phyloP scores from a whole-genome alignment of 192 early-diverging fungal species.

The Umbelopsis vinacea region DNA sequence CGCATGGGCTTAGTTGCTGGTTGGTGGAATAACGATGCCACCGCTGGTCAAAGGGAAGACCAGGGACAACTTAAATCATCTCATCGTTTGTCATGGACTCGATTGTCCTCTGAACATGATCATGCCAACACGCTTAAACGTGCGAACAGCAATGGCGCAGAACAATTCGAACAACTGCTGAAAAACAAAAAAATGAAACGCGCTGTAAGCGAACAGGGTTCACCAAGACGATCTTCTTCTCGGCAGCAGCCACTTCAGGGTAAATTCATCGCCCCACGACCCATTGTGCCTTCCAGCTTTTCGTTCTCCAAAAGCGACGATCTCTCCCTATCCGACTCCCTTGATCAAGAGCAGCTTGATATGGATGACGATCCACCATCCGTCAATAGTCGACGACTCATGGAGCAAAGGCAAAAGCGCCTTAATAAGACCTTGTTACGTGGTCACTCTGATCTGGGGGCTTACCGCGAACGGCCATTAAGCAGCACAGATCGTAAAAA shows the following conservation, averaged over 20 bases:
- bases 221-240: neutral
- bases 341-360: neutral
- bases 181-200: conserved; percentile 21
- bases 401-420: neutral
- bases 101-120: neutral
- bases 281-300: neutral
- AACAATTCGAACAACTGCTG: conserved; percentile 19
- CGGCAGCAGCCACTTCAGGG: neutral
- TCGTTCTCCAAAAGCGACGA: conserved; percentile 2
- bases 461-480: neutral
- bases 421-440: conserved; percentile 3
- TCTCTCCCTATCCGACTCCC: neutral
- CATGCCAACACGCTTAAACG: conserved; percentile 4
- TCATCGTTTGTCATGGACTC: conserved; percentile 5
- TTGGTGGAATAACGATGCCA: conserved; percentile 30
- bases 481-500: neutral
- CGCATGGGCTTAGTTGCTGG: conserved; percentile 35
- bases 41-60: neutral
- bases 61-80: neutral
- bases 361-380: neutral
- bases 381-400: neutral
- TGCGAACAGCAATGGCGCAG: conserved; percentile 1
- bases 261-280: conserved; percentile 1
- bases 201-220: conserved; percentile 10
- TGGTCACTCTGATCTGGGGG: conserved; percentile 9